Percentiles rank a stretch among this genome's conserved stretches.
These are phyloP conservation scores for Prunus campanulata DNA, from an alignment of 306 rosid genomes.

Conservation along the genomic window DNA sequence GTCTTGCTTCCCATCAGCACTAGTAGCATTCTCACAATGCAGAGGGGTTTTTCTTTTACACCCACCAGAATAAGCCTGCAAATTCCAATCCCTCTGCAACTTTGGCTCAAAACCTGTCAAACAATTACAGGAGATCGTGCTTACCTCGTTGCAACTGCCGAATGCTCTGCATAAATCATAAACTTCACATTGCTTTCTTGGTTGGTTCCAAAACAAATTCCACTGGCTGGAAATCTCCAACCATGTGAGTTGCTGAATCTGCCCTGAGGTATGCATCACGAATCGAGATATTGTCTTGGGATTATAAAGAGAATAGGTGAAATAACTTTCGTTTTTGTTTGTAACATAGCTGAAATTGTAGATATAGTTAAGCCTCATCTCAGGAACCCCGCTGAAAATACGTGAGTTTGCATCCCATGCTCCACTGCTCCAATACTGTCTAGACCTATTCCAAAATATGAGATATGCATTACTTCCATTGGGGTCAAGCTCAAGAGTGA, in stretches of 20 bases:
- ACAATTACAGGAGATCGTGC: slow-evolving; percentile 24
- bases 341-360: slow-evolving; percentile 23
- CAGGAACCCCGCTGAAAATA: slow-evolving; percentile 30
- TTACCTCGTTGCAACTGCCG: slow-evolving; percentile 24
- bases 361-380: slow-evolving; percentile 29
- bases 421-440: slow-evolving; percentile 27
- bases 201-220: slow-evolving; percentile 34
- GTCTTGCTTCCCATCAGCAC: slow-evolving; percentile 29
- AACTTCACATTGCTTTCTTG: slow-evolving; percentile 32
- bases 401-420: slow-evolving; percentile 8
- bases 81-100: slow-evolving; percentile 12
- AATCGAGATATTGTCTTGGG: slow-evolving; percentile 3
- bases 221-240: slow-evolving; percentile 1
- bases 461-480: slow-evolving; percentile 21
- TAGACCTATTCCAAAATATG: slow-evolving; percentile 27
- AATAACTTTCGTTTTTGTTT: slow-evolving; percentile 26
- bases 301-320: slow-evolving; percentile 16
- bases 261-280: slow-evolving; percentile 34
- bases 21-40: slow-evolving; percentile 27
- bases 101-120: slow-evolving; percentile 26
- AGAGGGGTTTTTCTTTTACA: slow-evolving; percentile 28
- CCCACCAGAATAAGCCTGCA: slow-evolving; percentile 22
- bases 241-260: slow-evolving; percentile 22
- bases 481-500: slow-evolving; percentile 29
- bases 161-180: slow-evolving; percentile 34